Evolutionary conservation across 495 filamentous ascomycete species (phyloP), one percentile per base, ranked within the genome.

Genomic region (Pyronema omphalodes): DNA sequence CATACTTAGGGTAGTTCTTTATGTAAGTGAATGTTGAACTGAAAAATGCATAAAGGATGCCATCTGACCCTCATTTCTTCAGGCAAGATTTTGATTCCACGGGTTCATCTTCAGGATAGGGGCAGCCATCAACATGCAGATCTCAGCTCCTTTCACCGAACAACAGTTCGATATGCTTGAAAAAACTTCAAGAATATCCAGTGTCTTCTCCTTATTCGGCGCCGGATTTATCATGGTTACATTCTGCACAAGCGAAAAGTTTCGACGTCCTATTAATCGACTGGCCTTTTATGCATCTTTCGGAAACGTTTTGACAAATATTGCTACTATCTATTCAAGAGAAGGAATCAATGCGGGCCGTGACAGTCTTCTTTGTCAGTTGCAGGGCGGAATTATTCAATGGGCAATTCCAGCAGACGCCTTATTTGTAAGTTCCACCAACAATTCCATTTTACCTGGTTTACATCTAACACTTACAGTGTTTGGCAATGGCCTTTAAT

Each of bases 211-310:
- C 0, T 62, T 94, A 3, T 11, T 81, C 3, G 85, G 84, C 45
- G 82, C 80, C 29, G 57, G 78, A 44, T 81, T 91, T 64, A 82
- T 93, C 50, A 75, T 91, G 35, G 54, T 72, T 49, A 88, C 86
- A 36, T 93, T 87, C 58, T 64, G 77, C 12, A 56, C 69, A 12
- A 81, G 71, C 8, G 69, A 69, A 17, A 69, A 73, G 37, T 84
- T 85, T 60, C 76, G 81, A 55, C 88, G 88, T 67, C 85, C 87
- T n/a, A 88, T 94, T 69, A 93, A 93, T 60, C 76, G 86, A 3
- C 71, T 94, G 3, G 77, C 89, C 8, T 93, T 93, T 66, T 88
- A 81, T 62, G 86, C 87, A 2, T 82, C 81, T 4, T 84, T 86
- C 61, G 87, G 86, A 36, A 94, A 94, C 60, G 71, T 89, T 37